Conservation (phyloP, 139 green algal genomes). For the Chlamydomonas schloesseri region DNA sequence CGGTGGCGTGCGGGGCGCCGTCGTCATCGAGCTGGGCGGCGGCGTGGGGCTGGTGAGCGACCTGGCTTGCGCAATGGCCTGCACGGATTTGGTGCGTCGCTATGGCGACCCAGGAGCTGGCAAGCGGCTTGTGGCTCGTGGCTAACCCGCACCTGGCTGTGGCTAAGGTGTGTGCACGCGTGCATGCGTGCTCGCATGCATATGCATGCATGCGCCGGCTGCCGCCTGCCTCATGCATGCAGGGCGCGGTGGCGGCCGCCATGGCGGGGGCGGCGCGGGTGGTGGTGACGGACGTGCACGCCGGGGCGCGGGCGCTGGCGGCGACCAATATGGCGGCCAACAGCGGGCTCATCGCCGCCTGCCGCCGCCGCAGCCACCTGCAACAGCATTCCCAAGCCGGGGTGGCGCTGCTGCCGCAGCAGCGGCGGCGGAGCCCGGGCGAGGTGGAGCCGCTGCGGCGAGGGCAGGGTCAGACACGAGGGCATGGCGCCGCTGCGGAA, state of each 20-base stretch:
- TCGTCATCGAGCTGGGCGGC: constrained; percentile 32
- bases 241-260: background rate
- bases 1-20: background rate
- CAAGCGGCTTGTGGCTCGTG: too few relatives aligned
- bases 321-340: constrained; percentile 5
- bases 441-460: background rate
- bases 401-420: background rate
- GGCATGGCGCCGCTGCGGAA: too few relatives aligned
- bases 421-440: background rate
- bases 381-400: background rate
- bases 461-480: background rate
- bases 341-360: background rate
- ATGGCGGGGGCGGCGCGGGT: background rate
- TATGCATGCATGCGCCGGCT: too few relatives aligned
- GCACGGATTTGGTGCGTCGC: too few relatives aligned
- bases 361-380: background rate
- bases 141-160: too few relatives aligned
- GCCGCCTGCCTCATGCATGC: too few relatives aligned
- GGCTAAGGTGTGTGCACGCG: too few relatives aligned
- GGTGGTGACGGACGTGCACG: constrained; percentile 2
- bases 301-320: background rate
- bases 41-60: constrained; percentile 15
- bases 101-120: too few relatives aligned
- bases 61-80: too few relatives aligned
- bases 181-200: too few relatives aligned